These are phyloP conservation scores for Salix koriyanagi DNA, from an alignment of 345 rosid genomes.

Conservation along the genomic window DNA sequence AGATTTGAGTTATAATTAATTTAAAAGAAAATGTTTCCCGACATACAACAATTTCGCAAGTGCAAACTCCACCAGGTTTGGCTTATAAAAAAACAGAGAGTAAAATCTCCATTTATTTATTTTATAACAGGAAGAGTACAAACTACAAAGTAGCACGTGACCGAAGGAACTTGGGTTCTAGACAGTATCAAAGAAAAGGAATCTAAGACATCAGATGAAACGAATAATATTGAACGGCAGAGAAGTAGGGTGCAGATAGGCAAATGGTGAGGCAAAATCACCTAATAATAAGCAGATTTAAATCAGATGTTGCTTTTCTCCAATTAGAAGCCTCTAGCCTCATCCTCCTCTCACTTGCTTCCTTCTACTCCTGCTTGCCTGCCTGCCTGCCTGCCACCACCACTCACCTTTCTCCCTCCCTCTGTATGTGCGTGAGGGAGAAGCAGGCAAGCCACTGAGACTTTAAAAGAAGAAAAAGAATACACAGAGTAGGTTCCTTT, in stretches of 20 bases:
- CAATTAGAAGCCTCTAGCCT: conserved; percentile 23
- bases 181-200: not conserved
- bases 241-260: not conserved
- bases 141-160: not conserved
- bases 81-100: no score
- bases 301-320: conserved; percentile 6
- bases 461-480: not conserved
- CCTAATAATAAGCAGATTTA: not conserved
- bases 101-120: no score
- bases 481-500: not conserved
- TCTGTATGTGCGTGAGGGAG: not conserved
- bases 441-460: not conserved
- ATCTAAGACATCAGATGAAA: not conserved
- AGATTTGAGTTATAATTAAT: no score
- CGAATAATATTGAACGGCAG: not conserved
- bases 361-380: not conserved
- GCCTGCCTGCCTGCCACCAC: not conserved
- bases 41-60: no score
- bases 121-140: not conserved
- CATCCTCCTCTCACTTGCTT: conserved; percentile 15
- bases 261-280: not conserved
- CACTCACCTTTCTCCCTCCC: not conserved
- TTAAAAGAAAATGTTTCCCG: no score
- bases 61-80: no score
- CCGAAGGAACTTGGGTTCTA: not conserved